Percentiles rank a stretch among this genome's conserved stretches.
phyloP scores from a whole-genome alignment of 176 grass and related monocot genomes.

The Oryza officinalis region DNA sequence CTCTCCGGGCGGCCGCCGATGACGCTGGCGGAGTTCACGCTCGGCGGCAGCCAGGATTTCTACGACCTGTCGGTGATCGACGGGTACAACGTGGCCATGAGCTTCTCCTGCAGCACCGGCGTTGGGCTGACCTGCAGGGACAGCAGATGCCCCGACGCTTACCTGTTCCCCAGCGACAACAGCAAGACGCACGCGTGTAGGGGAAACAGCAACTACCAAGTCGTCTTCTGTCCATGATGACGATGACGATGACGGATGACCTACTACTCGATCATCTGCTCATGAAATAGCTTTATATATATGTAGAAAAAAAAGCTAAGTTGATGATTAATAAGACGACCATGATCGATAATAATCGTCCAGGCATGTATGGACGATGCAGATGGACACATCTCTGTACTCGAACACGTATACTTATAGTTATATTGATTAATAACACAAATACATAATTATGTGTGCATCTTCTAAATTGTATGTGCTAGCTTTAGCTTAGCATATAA shows the following conservation, averaged over 20 bases:
- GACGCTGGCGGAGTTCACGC: slow-evolving; percentile 31
- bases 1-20: slow-evolving; percentile 9
- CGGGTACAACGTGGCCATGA: slow-evolving; percentile 21
- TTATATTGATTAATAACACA: too few species aligned
- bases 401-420: too few species aligned
- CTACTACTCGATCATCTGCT: background rate
- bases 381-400: too few species aligned
- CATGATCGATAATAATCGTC: too few species aligned
- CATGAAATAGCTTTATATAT: too few species aligned
- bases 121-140: background rate
- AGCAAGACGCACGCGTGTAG: background rate
- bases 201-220: slow-evolving; percentile 15
- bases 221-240: slow-evolving; percentile 34
- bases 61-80: slow-evolving; percentile 35
- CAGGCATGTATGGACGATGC: too few species aligned
- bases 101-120: background rate
- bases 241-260: too few species aligned
- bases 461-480: too few species aligned
- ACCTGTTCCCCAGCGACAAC: background rate
- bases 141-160: background rate
- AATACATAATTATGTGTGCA: too few species aligned
- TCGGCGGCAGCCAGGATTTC: background rate
- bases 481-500: too few species aligned
- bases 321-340: too few species aligned
- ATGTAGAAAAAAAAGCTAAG: too few species aligned